Conservation (phyloP, 148 eudicot genomes). For the Linanthus parryae region DNA sequence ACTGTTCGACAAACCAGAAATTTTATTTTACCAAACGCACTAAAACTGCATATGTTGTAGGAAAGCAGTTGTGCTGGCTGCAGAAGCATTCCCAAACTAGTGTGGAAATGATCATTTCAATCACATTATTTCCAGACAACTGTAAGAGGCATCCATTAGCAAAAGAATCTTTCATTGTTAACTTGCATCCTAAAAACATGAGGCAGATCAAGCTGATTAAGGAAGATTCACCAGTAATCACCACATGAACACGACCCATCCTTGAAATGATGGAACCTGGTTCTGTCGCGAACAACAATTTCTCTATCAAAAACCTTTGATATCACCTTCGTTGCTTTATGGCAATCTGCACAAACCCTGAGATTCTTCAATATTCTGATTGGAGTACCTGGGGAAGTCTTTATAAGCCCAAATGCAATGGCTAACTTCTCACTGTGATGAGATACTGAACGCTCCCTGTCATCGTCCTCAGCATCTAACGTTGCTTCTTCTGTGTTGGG, state of each 20-base stretch:
- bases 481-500: slow-evolving; percentile 26
- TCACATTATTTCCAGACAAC: too few species aligned
- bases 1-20: too few species aligned
- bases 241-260: slow-evolving; percentile 35
- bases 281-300: slow-evolving; percentile 33
- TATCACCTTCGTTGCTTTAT: slow-evolving; percentile 28
- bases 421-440: slow-evolving; percentile 44
- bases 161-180: too few species aligned
- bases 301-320: slow-evolving; percentile 29
- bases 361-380: slow-evolving; percentile 29
- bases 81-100: too few species aligned
- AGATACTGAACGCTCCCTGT: slow-evolving; percentile 30
- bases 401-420: slow-evolving; percentile 35
- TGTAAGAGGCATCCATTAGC: too few species aligned
- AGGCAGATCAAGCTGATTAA: too few species aligned
- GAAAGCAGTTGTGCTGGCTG: too few species aligned
- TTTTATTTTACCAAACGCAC: too few species aligned
- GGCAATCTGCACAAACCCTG: slow-evolving; percentile 36
- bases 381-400: slow-evolving; percentile 24
- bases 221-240: slow-evolving; percentile 27
- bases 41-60: too few species aligned
- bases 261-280: slow-evolving; percentile 36
- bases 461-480: slow-evolving; percentile 35
- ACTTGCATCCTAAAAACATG: too few species aligned
- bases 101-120: too few species aligned